These are phyloP conservation scores for Globisporangium apiculatum DNA, from an alignment of 352 stramenopile genomes.

Conservation along the genomic window DNA sequence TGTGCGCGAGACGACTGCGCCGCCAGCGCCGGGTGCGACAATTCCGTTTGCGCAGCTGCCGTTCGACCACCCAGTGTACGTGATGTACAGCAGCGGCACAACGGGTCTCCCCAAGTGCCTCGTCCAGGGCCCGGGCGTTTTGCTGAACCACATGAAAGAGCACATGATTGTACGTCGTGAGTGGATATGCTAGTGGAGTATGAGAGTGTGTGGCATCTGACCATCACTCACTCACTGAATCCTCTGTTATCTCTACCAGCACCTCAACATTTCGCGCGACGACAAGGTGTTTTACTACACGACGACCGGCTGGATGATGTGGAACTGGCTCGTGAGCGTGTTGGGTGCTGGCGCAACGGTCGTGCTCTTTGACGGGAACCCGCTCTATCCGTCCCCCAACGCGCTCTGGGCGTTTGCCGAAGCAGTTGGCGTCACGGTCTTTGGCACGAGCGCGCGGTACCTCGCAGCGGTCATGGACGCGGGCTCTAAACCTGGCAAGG, in stretches of 20 bases:
- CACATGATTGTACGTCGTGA: constrained; percentile 47
- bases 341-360: constrained; percentile 65
- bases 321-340: constrained; percentile 78
- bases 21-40: constrained; percentile 13
- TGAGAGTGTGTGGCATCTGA: not conserved
- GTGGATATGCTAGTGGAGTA: not conserved
- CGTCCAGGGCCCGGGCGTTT: constrained; percentile 66
- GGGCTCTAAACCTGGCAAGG: constrained; percentile 43
- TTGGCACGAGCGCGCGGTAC: constrained; percentile 72
- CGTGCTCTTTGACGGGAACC: constrained; percentile 76
- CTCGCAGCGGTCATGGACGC: constrained; percentile 69
- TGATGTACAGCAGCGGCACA: constrained; percentile 86
- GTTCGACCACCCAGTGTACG: constrained; percentile 84
- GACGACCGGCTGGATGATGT: constrained; percentile 87
- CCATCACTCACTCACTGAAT: too few relatives aligned
- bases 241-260: constrained; percentile 14
- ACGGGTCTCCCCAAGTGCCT: constrained; percentile 86
- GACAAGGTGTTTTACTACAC: constrained; percentile 82
- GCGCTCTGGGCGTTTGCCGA: constrained; percentile 57
- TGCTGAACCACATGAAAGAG: constrained; percentile 80
- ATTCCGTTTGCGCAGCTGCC: constrained; percentile 68
- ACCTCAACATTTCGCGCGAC: constrained; percentile 52
- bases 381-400: constrained; percentile 45
- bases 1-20: constrained; percentile 19
- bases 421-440: constrained; percentile 55